phyloP scores from a whole-genome alignment of 306 rosid species.

The Lotus japonicus region DNA sequence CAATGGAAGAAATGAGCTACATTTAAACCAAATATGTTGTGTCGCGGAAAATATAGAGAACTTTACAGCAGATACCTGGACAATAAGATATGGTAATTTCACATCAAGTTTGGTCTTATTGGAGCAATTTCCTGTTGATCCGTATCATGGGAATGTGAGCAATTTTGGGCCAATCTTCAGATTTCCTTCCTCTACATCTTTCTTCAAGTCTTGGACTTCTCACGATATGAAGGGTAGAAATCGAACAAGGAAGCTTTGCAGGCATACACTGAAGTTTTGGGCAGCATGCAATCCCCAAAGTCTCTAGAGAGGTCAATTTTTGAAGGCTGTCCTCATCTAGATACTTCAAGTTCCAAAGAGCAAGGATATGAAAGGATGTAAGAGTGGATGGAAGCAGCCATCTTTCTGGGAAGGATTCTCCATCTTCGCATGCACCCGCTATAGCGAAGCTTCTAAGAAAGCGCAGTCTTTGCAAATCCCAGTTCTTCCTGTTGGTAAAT shows the following conservation, averaged over 20 bases:
- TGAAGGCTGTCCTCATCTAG: not conserved
- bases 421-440: not conserved
- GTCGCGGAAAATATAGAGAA: not conserved
- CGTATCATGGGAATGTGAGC: slow-evolving; percentile 1
- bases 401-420: not conserved
- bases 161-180: slow-evolving; percentile 3
- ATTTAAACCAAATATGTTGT: not conserved
- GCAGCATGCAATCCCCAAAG: slow-evolving; percentile 7
- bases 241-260: not conserved
- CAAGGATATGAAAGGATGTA: not conserved
- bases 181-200: not conserved
- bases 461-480: not conserved
- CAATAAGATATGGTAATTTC: not conserved
- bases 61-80: not conserved
- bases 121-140: not conserved
- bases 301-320: not conserved
- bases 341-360: not conserved
- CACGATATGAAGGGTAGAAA: not conserved
- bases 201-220: not conserved
- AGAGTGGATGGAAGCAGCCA: not conserved
- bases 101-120: not conserved
- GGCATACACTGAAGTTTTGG: not conserved
- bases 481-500: not conserved
- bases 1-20: not conserved
- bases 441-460: slow-evolving; percentile 5